These are phyloP conservation scores for Aspergillus tamarii DNA, from an alignment of 2,329 filamentous ascomycete genomes.

Conservation along the genomic window DNA sequence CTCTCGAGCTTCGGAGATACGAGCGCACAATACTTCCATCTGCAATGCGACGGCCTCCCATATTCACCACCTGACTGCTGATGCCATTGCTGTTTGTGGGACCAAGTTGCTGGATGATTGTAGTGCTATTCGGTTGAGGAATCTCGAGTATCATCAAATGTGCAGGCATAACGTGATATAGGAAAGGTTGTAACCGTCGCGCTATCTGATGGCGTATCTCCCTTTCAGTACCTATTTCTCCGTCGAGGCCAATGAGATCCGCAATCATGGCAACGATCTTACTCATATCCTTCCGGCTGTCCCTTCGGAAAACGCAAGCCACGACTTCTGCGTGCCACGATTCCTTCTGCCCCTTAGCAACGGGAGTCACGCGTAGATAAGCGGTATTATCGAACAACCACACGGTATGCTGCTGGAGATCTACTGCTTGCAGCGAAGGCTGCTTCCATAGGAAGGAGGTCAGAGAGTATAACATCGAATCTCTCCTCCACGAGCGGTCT, in stretches of 20 bases:
- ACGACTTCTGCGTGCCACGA: slow-evolving; percentile 82
- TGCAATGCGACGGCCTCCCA: slow-evolving; percentile 50
- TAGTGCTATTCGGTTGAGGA: slow-evolving; percentile 50
- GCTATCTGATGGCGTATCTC: slow-evolving; percentile 68
- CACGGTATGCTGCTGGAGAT: slow-evolving; percentile 69
- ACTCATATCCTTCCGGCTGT: slow-evolving; percentile 68
- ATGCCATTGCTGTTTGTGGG: slow-evolving; percentile 75
- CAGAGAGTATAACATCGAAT: slow-evolving; percentile 28
- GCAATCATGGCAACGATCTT: slow-evolving; percentile 72
- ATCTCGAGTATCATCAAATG: slow-evolving; percentile 69
- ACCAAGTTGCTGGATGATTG: slow-evolving; percentile 59
- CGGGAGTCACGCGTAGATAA: slow-evolving; percentile 55
- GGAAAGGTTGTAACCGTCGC: slow-evolving; percentile 63
- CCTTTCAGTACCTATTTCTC: slow-evolving; percentile 49
- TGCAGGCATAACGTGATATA: slow-evolving; percentile 74
- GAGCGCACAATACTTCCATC: slow-evolving; percentile 54
- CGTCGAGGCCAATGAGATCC: slow-evolving; percentile 68
- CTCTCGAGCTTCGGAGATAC: slow-evolving; percentile 28
- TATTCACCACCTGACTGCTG: slow-evolving; percentile 62
- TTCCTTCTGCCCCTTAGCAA: slow-evolving; percentile 39
- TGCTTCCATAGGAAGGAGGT: slow-evolving; percentile 49
- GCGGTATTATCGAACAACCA: slow-evolving; percentile 94
- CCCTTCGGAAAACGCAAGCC: slow-evolving; percentile 75
- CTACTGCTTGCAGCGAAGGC: slow-evolving; percentile 63
- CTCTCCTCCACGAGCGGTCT: slow-evolving; percentile 17